A percentile compares a stretch with the other conserved stretches of the same genome.
These are phyloP conservation scores for Pseudogymnoascus sp. DNA, from an alignment of 2,329 filamentous ascomycete genomes.

Conservation along the genomic window DNA sequence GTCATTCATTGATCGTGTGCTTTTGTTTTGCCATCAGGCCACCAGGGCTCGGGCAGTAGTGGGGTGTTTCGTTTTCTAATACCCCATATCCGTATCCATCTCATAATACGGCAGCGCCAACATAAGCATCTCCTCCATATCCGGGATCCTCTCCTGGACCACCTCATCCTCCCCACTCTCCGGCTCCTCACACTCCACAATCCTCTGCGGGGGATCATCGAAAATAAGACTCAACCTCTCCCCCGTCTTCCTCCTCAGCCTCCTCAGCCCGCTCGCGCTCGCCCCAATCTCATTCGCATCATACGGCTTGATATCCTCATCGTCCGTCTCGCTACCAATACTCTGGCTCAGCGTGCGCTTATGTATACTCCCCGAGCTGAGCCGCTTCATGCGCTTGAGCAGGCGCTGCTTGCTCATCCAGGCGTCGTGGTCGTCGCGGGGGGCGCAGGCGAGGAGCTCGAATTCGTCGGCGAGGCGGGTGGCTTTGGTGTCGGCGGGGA, in stretches of 20 bases:
- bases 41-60: not conserved
- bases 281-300: slow-evolving; percentile 24
- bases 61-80: not conserved
- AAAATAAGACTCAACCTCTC: slow-evolving; percentile 27
- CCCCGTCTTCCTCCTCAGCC: slow-evolving; percentile 27
- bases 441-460: not conserved
- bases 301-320: slow-evolving; percentile 27
- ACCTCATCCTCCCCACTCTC: slow-evolving; percentile 25
- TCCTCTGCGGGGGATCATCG: slow-evolving; percentile 29
- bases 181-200: slow-evolving; percentile 29
- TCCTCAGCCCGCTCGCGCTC: slow-evolving; percentile 25
- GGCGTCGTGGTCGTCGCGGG: slow-evolving; percentile 15
- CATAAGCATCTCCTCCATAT: slow-evolving; percentile 7
- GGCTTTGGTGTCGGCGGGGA: slow-evolving; percentile 15
- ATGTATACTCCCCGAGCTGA: slow-evolving; percentile 25
- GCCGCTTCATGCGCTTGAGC: slow-evolving; percentile 24
- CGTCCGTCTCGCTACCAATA: slow-evolving; percentile 29
- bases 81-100: slow-evolving; percentile 2
- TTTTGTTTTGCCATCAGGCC: not conserved
- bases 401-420: slow-evolving; percentile 21
- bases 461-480: slow-evolving; percentile 15
- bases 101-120: slow-evolving; percentile 1
- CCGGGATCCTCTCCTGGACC: not conserved
- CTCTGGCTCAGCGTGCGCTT: slow-evolving; percentile 28
- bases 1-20: not conserved